Percentiles rank a stretch among this genome's conserved stretches.
phyloP scores from a whole-genome alignment of 768 basidiomycete genomes.

The Calvatia gigantea region DNA sequence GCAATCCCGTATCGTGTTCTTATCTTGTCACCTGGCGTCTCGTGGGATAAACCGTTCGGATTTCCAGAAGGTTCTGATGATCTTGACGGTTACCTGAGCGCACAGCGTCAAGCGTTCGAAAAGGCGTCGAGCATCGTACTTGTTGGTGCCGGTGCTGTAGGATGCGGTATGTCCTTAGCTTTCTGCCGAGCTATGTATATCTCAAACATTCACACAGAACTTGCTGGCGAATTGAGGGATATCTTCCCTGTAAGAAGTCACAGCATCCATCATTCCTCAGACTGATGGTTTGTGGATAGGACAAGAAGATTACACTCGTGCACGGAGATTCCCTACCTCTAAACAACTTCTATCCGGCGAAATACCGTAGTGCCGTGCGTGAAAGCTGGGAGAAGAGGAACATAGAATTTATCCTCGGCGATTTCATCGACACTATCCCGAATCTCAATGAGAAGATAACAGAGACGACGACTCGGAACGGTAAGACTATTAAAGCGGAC shows the following conservation, averaged over 20 bases:
- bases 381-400: slow-evolving; percentile 33
- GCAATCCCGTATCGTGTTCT: slow-evolving; percentile 44
- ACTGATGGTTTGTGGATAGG: slow-evolving; percentile 15
- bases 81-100: slow-evolving; percentile 21
- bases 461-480: slow-evolving; percentile 41
- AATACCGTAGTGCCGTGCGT: slow-evolving; percentile 42
- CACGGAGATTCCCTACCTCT: slow-evolving; percentile 45
- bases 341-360: slow-evolving; percentile 46
- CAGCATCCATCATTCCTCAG: not conserved
- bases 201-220: slow-evolving; percentile 23
- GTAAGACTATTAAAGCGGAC: slow-evolving; percentile 41
- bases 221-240: slow-evolving; percentile 41
- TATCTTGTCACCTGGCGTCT: slow-evolving; percentile 49
- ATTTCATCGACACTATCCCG: slow-evolving; percentile 43
- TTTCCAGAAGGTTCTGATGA: slow-evolving; percentile 24
- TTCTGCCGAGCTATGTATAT: not conserved
- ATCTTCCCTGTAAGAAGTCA: slow-evolving; percentile 29
- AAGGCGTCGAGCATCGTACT: slow-evolving; percentile 39
- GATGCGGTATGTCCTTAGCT: slow-evolving; percentile 32
- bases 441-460: slow-evolving; percentile 29
- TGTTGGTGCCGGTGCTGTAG: slow-evolving; percentile 55
- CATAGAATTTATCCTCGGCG: slow-evolving; percentile 44
- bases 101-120: slow-evolving; percentile 26
- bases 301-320: slow-evolving; percentile 52
- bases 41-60: slow-evolving; percentile 36